Evolutionary conservation across 306 rosid species (phyloP).

Genomic region (Delonix regia): DNA sequence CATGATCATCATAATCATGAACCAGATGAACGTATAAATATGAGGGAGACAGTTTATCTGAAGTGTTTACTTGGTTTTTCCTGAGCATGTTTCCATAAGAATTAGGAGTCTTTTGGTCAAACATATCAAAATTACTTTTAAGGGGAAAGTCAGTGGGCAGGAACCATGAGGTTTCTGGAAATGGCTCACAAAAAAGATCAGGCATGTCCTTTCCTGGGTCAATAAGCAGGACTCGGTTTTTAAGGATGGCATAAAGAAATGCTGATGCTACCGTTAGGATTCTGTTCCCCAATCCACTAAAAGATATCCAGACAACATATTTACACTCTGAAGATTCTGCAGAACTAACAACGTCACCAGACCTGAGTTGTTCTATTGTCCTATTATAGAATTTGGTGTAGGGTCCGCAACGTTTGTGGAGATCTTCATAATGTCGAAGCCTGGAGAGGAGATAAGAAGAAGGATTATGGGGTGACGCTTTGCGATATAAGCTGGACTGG

Average conservation of each 20-base stretch:
- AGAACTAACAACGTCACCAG: conserved; percentile 34
- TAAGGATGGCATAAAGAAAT: conserved; percentile 60
- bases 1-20: conserved; percentile 68
- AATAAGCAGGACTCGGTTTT: conserved; percentile 55
- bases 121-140: conserved; percentile 39
- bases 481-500: conserved; percentile 48
- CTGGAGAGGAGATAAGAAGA: conserved; percentile 54
- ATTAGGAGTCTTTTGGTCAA: conserved; percentile 40
- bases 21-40: conserved; percentile 68
- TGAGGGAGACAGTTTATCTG: conserved; percentile 31
- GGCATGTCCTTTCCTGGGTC: conserved; percentile 62
- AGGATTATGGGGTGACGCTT: conserved; percentile 39
- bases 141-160: conserved; percentile 48
- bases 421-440: conserved; percentile 58
- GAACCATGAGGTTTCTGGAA: conserved; percentile 59
- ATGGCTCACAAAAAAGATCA: conserved; percentile 63
- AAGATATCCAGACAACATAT: conserved; percentile 61
- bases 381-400: conserved; percentile 49
- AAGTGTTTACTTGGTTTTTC: conserved; percentile 34
- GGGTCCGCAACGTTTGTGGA: conserved; percentile 61
- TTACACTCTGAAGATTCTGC: conserved; percentile 42
- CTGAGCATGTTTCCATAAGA: conserved; percentile 60
- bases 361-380: conserved; percentile 41
- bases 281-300: conserved; percentile 61
- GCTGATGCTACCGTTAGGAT: conserved; percentile 55